Evolutionary conservation across 2,329 filamentous ascomycete genomes (phyloP).

Genomic region (Nothomitra cinnamomea): DNA sequence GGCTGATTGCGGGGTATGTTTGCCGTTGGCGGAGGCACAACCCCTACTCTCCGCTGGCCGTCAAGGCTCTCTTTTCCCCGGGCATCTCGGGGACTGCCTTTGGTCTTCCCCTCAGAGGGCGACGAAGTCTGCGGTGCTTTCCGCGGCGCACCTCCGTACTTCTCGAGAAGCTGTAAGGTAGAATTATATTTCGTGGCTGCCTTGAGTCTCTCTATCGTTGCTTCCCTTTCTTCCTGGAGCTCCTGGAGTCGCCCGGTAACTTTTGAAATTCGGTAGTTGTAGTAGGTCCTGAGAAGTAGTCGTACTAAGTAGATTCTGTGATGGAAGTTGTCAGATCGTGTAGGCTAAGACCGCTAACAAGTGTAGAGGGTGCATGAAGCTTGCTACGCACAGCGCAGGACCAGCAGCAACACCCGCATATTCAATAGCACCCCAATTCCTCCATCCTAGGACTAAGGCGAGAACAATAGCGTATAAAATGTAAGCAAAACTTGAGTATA

Average conservation of each 20-base stretch:
- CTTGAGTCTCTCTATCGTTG: constrained; percentile 88
- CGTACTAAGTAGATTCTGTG: constrained; percentile 65
- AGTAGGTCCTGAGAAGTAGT: constrained; percentile 48
- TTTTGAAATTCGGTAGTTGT: constrained; percentile 61
- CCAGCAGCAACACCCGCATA: constrained; percentile 64
- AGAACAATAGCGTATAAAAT: constrained; percentile 72
- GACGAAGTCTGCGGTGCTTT: constrained; percentile 18
- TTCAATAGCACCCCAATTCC: constrained; percentile 59
- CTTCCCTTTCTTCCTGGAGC: constrained; percentile 60
- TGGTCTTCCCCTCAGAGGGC: constrained; percentile 13
- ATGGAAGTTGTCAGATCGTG: not conserved
- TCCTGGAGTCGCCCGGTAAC: constrained; percentile 53
- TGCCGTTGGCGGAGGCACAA: constrained; percentile 46
- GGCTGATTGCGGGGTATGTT: constrained; percentile 34
- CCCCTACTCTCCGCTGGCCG: constrained; percentile 29
- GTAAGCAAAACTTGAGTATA: constrained; percentile 84
- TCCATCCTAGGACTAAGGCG: constrained; percentile 68
- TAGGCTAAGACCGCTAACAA: not conserved
- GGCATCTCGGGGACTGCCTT: constrained; percentile 16
- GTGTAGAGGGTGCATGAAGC: not conserved
- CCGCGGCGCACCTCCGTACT: constrained; percentile 61
- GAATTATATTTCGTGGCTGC: constrained; percentile 91
- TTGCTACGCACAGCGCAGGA: constrained; percentile 50
- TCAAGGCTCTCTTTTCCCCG: constrained; percentile 15
- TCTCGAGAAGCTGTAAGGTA: constrained; percentile 80